Base-by-base conservation (phyloP, 495 filamentous ascomycete genomes). In the Patellaria atrata region DNA sequence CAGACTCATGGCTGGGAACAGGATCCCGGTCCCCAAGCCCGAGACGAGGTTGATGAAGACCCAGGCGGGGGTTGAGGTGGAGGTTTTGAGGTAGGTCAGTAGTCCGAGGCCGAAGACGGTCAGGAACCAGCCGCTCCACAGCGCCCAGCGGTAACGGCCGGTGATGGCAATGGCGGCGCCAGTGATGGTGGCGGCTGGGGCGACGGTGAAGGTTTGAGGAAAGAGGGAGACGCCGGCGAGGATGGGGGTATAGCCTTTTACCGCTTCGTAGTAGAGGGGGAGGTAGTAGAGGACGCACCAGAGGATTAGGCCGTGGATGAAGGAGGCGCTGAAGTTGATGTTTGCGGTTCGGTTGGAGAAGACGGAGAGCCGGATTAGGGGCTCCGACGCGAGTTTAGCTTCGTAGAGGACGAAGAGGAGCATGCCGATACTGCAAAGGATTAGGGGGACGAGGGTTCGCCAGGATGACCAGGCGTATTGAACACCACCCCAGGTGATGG, bases 191-290 rank as follows among this genome's bases (percentile, higher is more conserved):
- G 65, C 58, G 1, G 55, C 47, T 1, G 63, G 59, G 0, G 65
- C 54, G 3, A 70, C 55, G 12, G 70, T 71, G 41, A 73, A 70
- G 5, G 69, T 71, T 19, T 57, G 58, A 0, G 74, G 73, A 33
- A 81, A 62, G 4, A 81, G 44, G 1, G 69, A 62, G 3, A 82
- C 54, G 6, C 77, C 75, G 1, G 73, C 55, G 2, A 72, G 39
- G 4, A 70, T 67, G 0, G 70, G 59, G 0, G 59, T 53, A 30
- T 64, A 60, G 30, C 58, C 65, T 35, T 71, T 68, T 18, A 77
- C 64, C 6, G 70, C 64, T 33, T 71, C 57, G 46, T 75, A 75
- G 52, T 75, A 83, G 15, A 84, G 59, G 0, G 76, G 64, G 20
- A 76, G 53, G 33, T 68, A 76, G 43, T 80, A 77, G 0, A 85